phyloP scores from a whole-genome alignment of 2,329 filamentous ascomycete species.

The Penicillium sp. region DNA sequence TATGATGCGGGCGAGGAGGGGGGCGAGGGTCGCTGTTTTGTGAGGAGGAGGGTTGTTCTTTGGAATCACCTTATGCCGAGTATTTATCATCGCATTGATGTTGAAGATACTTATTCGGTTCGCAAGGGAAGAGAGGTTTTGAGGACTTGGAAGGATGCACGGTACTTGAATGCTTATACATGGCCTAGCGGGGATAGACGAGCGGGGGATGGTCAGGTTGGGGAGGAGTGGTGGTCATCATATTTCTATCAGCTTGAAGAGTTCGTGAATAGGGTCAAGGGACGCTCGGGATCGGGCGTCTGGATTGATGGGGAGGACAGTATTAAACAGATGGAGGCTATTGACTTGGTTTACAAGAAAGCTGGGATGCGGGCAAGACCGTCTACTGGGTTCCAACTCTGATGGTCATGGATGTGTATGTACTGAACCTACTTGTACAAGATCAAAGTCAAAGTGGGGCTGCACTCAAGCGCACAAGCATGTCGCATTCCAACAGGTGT shows the following conservation, averaged over 20 bases:
- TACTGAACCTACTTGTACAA: background rate
- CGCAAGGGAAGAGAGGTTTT: slow-evolving; percentile 12
- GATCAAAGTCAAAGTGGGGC: no score
- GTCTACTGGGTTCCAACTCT: background rate
- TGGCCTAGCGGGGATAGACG: slow-evolving; percentile 24
- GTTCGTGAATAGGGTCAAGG: slow-evolving; percentile 50
- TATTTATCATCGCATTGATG: slow-evolving; percentile 23
- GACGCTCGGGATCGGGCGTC: slow-evolving; percentile 33
- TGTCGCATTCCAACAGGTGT: background rate
- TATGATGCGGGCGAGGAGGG: background rate
- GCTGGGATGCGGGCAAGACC: slow-evolving; percentile 27
- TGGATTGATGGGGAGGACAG: slow-evolving; percentile 49
- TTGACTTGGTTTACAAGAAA: slow-evolving; percentile 52
- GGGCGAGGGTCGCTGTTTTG: background rate
- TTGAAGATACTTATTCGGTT: slow-evolving; percentile 39
- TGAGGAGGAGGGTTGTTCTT: slow-evolving; percentile 16
- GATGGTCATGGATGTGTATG: background rate
- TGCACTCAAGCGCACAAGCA: background rate
- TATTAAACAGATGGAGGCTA: slow-evolving; percentile 47
- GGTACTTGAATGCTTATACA: slow-evolving; percentile 21
- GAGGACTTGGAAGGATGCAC: slow-evolving; percentile 18
- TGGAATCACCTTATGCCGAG: slow-evolving; percentile 22
- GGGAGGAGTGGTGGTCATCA: slow-evolving; percentile 45
- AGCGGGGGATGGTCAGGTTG: background rate
- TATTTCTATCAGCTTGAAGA: slow-evolving; percentile 52